A percentile compares a stretch with the other conserved stretches of the same genome.
Conservation (phyloP, 768 basidiomycete genomes). For the Russula brevipes region DNA sequence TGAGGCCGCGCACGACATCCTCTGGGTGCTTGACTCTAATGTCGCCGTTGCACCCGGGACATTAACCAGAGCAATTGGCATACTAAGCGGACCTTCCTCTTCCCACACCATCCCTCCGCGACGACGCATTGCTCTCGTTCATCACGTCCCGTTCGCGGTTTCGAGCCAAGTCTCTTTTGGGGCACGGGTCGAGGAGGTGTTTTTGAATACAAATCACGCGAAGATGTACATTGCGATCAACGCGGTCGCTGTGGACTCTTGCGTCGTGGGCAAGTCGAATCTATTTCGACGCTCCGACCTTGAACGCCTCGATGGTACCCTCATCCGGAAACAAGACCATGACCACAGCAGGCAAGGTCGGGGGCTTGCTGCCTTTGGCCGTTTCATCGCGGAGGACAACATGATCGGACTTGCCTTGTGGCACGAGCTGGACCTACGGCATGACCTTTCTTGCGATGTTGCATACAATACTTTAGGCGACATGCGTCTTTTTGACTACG, state of each 20-base stretch:
- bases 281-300: constrained; percentile 88
- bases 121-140: constrained; percentile 73
- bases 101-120: constrained; percentile 32
- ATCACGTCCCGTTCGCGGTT: constrained; percentile 90
- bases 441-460: constrained; percentile 87
- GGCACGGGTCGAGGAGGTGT: constrained; percentile 84
- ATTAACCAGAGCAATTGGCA: constrained; percentile 78
- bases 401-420: constrained; percentile 91
- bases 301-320: constrained; percentile 63
- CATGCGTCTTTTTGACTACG: constrained; percentile 80
- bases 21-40: constrained; percentile 98
- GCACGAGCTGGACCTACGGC: constrained; percentile 86
- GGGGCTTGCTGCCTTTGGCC: constrained; percentile 77
- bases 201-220: constrained; percentile 94
- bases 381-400: constrained; percentile 95
- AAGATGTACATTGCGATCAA: constrained; percentile 98
- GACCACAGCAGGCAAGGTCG: constrained; percentile 31
- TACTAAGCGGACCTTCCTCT: constrained; percentile 46
- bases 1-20: constrained; percentile 76
- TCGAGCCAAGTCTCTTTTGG: constrained; percentile 68
- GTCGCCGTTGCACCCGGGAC: constrained; percentile 72
- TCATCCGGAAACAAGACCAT: constrained; percentile 39
- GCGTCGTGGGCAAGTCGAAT: constrained; percentile 96
- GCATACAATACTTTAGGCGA: constrained; percentile 84
- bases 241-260: constrained; percentile 82